Evolutionary conservation across 495 filamentous ascomycete genomes (phyloP), one percentile per base, ranked within the genome.

Genomic region (Lindgomyces ingoldianus): DNA sequence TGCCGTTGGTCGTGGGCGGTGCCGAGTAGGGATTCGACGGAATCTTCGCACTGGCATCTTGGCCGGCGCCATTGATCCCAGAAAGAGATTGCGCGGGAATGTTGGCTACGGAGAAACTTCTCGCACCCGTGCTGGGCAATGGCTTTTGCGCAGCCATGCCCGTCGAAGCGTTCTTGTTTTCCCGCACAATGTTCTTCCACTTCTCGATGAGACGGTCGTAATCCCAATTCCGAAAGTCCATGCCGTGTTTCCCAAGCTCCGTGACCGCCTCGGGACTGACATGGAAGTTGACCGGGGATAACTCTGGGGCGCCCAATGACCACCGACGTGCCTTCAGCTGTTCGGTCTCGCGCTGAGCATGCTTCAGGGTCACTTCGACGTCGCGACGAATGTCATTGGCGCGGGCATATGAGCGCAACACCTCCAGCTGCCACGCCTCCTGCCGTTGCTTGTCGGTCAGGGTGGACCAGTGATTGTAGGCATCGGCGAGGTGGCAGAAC

Each of bases 401-500:
- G n/a, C 83, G 79, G 9, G 84, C 84, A 49, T 88, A 87, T 29
- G 88, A 84, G 39, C 91, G 85, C 1, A 87, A 86, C 41, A 91
- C 80, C 70, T 93, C 90, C n/a, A 93, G 76, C 29, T 81, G 84
- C 92, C 92, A 96, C 3, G 83, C 73, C 36, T 91, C 85, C 29
- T 80, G 79, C 33, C 82, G 81, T 41, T 85, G 76, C 18, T 83
- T 79, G 9, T 76, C 73, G 1, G 86, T 65, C 1, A 91, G 77
- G 1, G 73, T 74, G 19, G 78, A 81, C 91, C 91, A 96, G 41
- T 89, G 84, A 19, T 82, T 79, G 72, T 83, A 96, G 2, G 89
- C 84, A 12, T 84, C 79, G 21, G 86, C 81, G 1, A 95, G 70
- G 72, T 96, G 92, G 24, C 85, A 77, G 26, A 79, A 79, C 21